phyloP scores from a whole-genome alignment of 768 basidiomycete species.

The Rhodotorula kratochvilovae region DNA sequence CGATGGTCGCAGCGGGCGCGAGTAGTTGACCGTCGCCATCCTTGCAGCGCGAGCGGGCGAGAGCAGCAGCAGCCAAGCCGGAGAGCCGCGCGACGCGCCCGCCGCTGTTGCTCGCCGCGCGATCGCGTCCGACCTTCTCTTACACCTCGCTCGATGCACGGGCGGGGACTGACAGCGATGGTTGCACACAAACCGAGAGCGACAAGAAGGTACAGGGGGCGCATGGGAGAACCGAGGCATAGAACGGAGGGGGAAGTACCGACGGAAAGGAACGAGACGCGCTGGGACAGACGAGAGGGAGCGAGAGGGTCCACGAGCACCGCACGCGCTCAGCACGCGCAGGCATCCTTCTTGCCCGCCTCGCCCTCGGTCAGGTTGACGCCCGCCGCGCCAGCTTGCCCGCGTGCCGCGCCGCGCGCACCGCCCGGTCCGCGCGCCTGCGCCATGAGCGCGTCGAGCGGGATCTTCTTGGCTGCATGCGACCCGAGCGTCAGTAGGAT shows the following conservation, averaged over 20 bases:
- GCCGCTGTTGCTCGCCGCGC: too few relatives aligned
- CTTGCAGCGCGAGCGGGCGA: not conserved
- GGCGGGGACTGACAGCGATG: not conserved
- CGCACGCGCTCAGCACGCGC: constrained; percentile 41
- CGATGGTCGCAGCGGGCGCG: not conserved
- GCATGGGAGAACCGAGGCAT: not conserved
- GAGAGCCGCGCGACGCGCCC: not conserved
- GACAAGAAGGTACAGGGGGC: not conserved
- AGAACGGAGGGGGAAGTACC: not conserved
- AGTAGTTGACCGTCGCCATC: not conserved
- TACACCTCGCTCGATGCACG: not conserved
- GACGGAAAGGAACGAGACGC: not conserved
- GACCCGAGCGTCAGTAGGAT: not conserved
- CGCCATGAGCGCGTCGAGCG: constrained; percentile 89
- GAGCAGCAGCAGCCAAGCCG: not conserved
- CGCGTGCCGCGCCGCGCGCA: constrained; percentile 21
- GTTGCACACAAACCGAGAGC: not conserved
- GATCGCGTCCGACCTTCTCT: not conserved
- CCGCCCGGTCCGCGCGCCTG: constrained; percentile 53
- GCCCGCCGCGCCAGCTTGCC: constrained; percentile 58
- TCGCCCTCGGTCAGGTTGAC: constrained; percentile 48
- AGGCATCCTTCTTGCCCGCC: constrained; percentile 46
- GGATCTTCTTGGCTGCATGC: constrained; percentile 67
- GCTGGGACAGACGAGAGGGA: not conserved
- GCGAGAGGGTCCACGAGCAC: too few relatives aligned